Evolutionary conservation across 139 green algal species (phyloP).

Genomic region (Chlamydomonas sp.): DNA sequence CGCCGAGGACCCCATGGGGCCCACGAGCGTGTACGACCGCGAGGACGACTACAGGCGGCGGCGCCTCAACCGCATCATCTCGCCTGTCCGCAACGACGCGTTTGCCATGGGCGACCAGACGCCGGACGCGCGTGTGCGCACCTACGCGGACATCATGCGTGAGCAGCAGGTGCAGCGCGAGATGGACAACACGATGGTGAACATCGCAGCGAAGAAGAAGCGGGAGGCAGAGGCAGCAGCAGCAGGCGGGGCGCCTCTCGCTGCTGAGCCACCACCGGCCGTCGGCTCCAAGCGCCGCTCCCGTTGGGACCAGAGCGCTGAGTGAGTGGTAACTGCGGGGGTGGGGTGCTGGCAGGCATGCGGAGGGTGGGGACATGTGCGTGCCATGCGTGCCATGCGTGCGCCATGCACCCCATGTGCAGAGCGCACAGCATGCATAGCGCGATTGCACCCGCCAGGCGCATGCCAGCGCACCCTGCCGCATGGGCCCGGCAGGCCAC

Average conservation of each 20-base stretch:
- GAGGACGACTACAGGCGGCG: slow-evolving; percentile 86
- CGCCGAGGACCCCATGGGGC: slow-evolving; percentile 18
- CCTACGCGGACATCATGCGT: slow-evolving; percentile 87
- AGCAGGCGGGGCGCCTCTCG: slow-evolving; percentile 23
- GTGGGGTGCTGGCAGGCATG: no score
- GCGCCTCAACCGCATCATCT: slow-evolving; percentile 75
- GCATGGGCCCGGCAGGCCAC: no score
- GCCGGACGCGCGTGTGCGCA: slow-evolving; percentile 64
- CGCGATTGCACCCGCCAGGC: no score
- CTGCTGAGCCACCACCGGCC: slow-evolving; percentile 16
- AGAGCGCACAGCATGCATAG: no score
- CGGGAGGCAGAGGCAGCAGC: slow-evolving; percentile 43
- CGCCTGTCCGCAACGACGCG: slow-evolving; percentile 81
- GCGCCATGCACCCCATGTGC: background rate
- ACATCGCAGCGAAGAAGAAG: slow-evolving; percentile 79
- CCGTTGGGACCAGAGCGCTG: slow-evolving; percentile 69
- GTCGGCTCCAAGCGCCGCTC: slow-evolving; percentile 59
- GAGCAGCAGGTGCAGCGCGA: slow-evolving; percentile 73
- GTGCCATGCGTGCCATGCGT: no score
- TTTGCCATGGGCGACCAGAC: slow-evolving; percentile 83
- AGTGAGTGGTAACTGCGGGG: no score
- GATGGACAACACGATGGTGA: slow-evolving; percentile 85
- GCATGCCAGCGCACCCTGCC: no score
- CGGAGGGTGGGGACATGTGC: no score
- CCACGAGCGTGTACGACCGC: slow-evolving; percentile 70